Evolutionary conservation across 1,284 basidiomycete genomes (phyloP), one percentile per base, ranked within the genome.

Genomic region (Sanghuangporus baumii): DNA sequence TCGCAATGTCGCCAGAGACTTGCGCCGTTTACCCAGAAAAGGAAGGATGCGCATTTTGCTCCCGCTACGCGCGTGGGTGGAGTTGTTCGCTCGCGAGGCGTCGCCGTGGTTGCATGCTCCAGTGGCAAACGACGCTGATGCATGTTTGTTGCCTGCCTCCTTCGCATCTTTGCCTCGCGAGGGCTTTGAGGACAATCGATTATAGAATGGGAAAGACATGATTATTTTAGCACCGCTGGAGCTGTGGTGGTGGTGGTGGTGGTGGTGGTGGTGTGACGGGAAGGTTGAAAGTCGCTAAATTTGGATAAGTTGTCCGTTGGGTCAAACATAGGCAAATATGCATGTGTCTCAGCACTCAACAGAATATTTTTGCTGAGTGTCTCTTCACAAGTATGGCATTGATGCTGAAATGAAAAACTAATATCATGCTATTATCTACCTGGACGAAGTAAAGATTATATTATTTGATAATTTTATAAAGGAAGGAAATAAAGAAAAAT

Each of bases 131-230:
- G 57, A 38, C 12, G 57, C 37, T n/a, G 57, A 56, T n/a, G 41
- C 58, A 23, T 46, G 46, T 23, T 50, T 51, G 58, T n/a, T 50
- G 20, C 54, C 54, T 4, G 57, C 12, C 11, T 20, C 26, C 31
- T 16, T 36, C 11, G 34, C 20, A 38, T 50, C 48, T 31, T 37
- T 64, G 6, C 31, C 1, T 14, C 43, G 41, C 7, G 34, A 18
- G 4, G 14, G 7, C 47, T 60, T 61, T 23, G 54, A 52, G 4
- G 63, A 64, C 12, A 59, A 34, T 18, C 59, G 59, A 31, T 20
- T 52, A 47, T 61, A 57, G 47, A 64, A 64, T 6, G 63, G 55
- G n/a, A 61, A 64, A n/a, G 63, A 56, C 59, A 61, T 64, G n/a
- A 34, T n/a, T 8, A 16, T 2, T 23, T 6, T 8, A 12, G 48